Evolutionary conservation across 805 yeast species (phyloP).

Genomic region (Kluyveromyces nonfermentans): DNA sequence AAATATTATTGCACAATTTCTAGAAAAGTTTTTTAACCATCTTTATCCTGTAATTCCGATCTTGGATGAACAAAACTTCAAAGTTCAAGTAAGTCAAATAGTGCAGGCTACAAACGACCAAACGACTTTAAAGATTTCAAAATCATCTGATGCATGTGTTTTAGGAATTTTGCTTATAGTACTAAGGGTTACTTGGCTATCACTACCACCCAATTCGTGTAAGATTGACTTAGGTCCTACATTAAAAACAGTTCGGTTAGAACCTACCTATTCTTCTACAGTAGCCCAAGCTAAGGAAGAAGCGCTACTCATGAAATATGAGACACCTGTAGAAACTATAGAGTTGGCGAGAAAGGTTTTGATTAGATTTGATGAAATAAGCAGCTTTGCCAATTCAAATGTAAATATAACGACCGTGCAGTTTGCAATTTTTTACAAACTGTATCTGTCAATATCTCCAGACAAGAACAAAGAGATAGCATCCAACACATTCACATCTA

Average conservation of each 20-base stretch:
- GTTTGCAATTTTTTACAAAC: conserved; percentile 47
- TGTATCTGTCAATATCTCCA: conserved; percentile 48
- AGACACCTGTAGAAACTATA: conserved; percentile 23
- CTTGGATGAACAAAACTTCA: conserved; percentile 43
- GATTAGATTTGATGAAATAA: conserved; percentile 27
- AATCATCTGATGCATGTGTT: conserved; percentile 32
- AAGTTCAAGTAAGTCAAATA: conserved; percentile 23
- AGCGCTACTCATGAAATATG: conserved; percentile 17
- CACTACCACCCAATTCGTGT: conserved; percentile 38
- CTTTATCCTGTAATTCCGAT: conserved; percentile 60
- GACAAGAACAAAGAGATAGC: conserved; percentile 28
- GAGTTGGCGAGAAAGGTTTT: conserved; percentile 22
- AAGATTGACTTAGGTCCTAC: conserved; percentile 24
- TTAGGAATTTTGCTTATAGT: conserved; percentile 45
- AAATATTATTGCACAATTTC: conserved; percentile 43
- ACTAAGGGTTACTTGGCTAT: conserved; percentile 46
- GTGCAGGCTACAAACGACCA: conserved; percentile 14
- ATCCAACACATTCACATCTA: conserved; percentile 10
- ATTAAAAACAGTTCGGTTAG: conserved; percentile 11
- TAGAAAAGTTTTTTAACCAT: conserved; percentile 49
- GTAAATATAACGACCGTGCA: conserved; percentile 39
- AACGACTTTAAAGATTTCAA: conserved; percentile 21
- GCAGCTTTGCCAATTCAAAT: conserved; percentile 26
- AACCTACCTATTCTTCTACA: conserved; percentile 15
- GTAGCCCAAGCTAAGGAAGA: conserved; percentile 24